Evolutionary conservation across 768 basidiomycete genomes (phyloP).

Genomic region (Mycena amicta): DNA sequence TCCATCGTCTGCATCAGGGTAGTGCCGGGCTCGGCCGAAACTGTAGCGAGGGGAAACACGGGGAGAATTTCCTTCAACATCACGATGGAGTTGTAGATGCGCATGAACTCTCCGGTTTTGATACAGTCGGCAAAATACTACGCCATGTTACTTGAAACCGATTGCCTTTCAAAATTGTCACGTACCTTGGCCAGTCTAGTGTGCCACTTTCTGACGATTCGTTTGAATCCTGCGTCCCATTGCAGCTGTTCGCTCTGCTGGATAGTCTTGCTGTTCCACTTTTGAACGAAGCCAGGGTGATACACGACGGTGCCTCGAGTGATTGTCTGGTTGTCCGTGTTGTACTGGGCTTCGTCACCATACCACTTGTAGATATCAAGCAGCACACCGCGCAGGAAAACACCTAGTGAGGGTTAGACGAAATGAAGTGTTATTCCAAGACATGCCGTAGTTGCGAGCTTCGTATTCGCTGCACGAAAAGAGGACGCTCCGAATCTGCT

Average conservation of each 20-base stretch:
- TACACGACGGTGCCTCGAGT: slow-evolving; percentile 58
- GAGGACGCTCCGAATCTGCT: slow-evolving; percentile 80
- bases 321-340: slow-evolving; percentile 71
- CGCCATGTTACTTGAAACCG: background rate
- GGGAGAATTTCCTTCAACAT: slow-evolving; percentile 90
- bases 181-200: slow-evolving; percentile 68
- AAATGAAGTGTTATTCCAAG: background rate
- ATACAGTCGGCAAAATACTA: slow-evolving; percentile 84
- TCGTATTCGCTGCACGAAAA: slow-evolving; percentile 97
- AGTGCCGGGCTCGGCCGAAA: slow-evolving; percentile 53
- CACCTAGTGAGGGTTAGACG: slow-evolving; percentile 50
- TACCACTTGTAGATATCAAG: slow-evolving; percentile 82
- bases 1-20: slow-evolving; percentile 64
- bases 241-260: slow-evolving; percentile 57
- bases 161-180: background rate
- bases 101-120: slow-evolving; percentile 91
- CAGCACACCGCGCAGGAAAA: slow-evolving; percentile 82
- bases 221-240: slow-evolving; percentile 67
- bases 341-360: slow-evolving; percentile 69
- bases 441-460: slow-evolving; percentile 87
- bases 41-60: slow-evolving; percentile 78
- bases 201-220: slow-evolving; percentile 84
- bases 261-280: slow-evolving; percentile 47
- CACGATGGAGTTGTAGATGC: slow-evolving; percentile 95
- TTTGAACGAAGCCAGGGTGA: slow-evolving; percentile 72